Base-by-base conservation (phyloP, 306 rosid species). In the Herpetospermum pedunculosum region DNA sequence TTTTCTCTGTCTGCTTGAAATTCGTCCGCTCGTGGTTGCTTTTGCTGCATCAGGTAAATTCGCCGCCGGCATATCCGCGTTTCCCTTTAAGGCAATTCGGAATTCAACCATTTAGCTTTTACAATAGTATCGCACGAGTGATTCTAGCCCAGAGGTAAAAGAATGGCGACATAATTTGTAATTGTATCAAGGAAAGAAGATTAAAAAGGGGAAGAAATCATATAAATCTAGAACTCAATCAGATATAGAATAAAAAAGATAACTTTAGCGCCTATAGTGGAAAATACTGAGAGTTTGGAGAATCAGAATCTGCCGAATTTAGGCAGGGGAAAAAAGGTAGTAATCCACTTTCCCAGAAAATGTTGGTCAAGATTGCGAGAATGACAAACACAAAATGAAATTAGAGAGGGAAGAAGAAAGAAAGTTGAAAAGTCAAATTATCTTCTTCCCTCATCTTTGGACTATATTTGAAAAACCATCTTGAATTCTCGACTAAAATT, bases 41-140 rank as follows among this genome's bases (percentile, higher is more conserved):
- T 77, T 88, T 23, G 69, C 74, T 10, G 80, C 40, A 8, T 71
- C 74, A 44, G 73, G 77, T 52, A 47, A 32, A 84, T 81, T 84
- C 37, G 77, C 84, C 81, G 75, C 82, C 86, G 50, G 83, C 91
- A 90, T 87, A 70, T 87, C 88, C 78, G 41, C 82, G 85, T 83
- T 90, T 77, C 78, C 89, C 89, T 87, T 79, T 67, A 64, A 70
- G 59, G 63, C 10, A 46, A 75, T 47, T 30, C 18, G 41, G 28
- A 83, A 21, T 64, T 38, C 30, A 62, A 79, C 77, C 57, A 57
- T 73, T 87, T 77, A 87, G 77, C 77, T 76, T 40, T 74, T 35
- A 78, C 34, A 13, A 6, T n/a, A 40, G 53, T 40, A 25, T 40
- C 16, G 37, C 34, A 23, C 12, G 35, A 41, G 37, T 67, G 19